Conservation (phyloP, 1,284 basidiomycete species). For the Cystobasidium slooffiae region DNA sequence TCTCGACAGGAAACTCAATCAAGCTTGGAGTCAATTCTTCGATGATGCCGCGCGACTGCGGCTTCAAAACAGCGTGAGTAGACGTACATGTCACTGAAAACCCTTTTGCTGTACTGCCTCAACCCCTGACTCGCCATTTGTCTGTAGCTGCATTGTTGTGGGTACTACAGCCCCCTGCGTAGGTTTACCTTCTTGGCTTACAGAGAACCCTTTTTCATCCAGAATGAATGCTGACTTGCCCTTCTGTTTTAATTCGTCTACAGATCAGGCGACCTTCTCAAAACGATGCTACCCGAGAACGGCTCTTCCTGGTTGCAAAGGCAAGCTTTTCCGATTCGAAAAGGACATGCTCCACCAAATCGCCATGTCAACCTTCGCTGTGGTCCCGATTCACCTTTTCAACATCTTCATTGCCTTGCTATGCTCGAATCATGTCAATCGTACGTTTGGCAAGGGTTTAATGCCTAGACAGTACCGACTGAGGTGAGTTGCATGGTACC, state of each 20-base stretch:
- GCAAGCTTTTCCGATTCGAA: slow-evolving; percentile 53
- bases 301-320: slow-evolving; percentile 56
- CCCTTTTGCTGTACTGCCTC: not conserved
- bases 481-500: slow-evolving; percentile 43
- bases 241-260: not conserved
- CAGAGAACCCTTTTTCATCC: slow-evolving; percentile 2
- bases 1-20: slow-evolving; percentile 56
- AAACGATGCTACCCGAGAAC: slow-evolving; percentile 56
- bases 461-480: slow-evolving; percentile 53
- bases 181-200: slow-evolving; percentile 33
- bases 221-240: not conserved
- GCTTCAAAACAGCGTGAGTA: slow-evolving; percentile 53
- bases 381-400: slow-evolving; percentile 54
- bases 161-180: slow-evolving; percentile 56
- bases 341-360: slow-evolving; percentile 48
- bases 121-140: not conserved
- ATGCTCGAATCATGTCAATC: slow-evolving; percentile 55
- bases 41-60: slow-evolving; percentile 52
- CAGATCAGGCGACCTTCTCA: slow-evolving; percentile 57
- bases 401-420: slow-evolving; percentile 54
- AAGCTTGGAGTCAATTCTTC: slow-evolving; percentile 56
- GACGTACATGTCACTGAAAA: not conserved
- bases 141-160: slow-evolving; percentile 54
- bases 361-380: slow-evolving; percentile 51
- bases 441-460: slow-evolving; percentile 52